Conservation (phyloP, 495 filamentous ascomycete genomes). For the Aspergillus cavernicola region DNA sequence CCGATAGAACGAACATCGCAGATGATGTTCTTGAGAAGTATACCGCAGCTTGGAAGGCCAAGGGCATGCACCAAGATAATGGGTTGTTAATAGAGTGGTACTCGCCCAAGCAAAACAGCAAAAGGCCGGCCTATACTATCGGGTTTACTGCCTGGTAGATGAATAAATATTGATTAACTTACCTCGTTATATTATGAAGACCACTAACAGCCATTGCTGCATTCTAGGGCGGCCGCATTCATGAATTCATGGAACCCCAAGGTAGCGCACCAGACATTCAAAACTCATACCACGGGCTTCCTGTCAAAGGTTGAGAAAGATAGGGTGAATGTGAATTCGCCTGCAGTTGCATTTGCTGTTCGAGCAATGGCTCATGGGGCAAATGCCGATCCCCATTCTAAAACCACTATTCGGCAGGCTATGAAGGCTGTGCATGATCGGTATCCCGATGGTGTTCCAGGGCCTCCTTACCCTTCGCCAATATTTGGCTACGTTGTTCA, state of each 20-base stretch:
- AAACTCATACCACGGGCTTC: constrained; percentile 1
- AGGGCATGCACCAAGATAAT: constrained; percentile 17
- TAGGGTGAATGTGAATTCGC: constrained; percentile 15
- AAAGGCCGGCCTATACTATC: constrained; percentile 2
- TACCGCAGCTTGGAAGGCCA: constrained; percentile 21
- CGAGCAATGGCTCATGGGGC: neutral
- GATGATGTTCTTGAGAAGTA: constrained; percentile 26
- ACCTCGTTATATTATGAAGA: neutral
- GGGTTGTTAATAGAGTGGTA: constrained; percentile 22
- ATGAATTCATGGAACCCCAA: constrained; percentile 30
- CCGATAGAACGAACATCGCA: constrained; percentile 22
- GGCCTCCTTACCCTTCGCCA: constrained; percentile 7
- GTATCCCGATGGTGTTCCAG: neutral
- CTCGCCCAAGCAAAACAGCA: constrained; percentile 19
- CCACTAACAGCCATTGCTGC: too few relatives aligned
- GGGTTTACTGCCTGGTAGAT: constrained; percentile 31
- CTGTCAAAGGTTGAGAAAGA: constrained; percentile 4
- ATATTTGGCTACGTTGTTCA: constrained; percentile 26
- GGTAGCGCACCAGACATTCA: constrained; percentile 3
- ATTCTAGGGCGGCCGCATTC: constrained; percentile 24
- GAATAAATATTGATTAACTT: neutral
- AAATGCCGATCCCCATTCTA: too few relatives aligned
- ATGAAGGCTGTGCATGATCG: neutral
- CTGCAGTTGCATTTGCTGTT: constrained; percentile 8
- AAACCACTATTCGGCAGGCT: neutral